These are phyloP conservation scores for Cordyceps militaris DNA, from an alignment of 2,329 filamentous ascomycete genomes.

Conservation along the genomic window DNA sequence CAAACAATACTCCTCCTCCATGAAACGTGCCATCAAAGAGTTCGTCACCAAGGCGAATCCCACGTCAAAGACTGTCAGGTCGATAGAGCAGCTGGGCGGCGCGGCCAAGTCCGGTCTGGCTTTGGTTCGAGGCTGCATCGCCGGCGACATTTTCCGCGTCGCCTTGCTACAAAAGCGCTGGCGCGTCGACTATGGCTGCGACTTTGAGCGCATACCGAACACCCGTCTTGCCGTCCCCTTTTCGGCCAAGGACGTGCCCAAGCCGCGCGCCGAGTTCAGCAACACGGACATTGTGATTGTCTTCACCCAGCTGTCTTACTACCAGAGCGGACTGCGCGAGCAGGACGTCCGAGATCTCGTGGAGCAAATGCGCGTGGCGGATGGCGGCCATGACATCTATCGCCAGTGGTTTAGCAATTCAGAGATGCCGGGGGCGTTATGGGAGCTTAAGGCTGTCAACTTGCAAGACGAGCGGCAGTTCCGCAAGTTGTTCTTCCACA, in stretches of 20 bases:
- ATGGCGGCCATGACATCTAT: slow-evolving; percentile 48
- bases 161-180: slow-evolving; percentile 51
- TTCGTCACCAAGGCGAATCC: not conserved
- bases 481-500: slow-evolving; percentile 40
- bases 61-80: fast-evolving
- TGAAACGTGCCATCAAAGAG: not conserved
- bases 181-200: slow-evolving; percentile 57
- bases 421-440: slow-evolving; percentile 25
- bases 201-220: slow-evolving; percentile 30
- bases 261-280: slow-evolving; percentile 51
- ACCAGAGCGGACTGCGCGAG: slow-evolving; percentile 47
- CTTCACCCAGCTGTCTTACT: slow-evolving; percentile 50
- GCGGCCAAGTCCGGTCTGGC: not conserved
- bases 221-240: slow-evolving; percentile 52
- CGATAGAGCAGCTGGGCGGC: not conserved
- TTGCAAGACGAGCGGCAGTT: slow-evolving; percentile 47
- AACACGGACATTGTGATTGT: slow-evolving; percentile 53
- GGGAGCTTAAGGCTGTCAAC: slow-evolving; percentile 43
- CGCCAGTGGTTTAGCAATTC: slow-evolving; percentile 36
- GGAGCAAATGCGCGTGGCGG: slow-evolving; percentile 38
- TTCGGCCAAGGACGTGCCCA: slow-evolving; percentile 51
- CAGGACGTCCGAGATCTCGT: slow-evolving; percentile 43
- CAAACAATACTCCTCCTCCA: slow-evolving; percentile 23
- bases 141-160: slow-evolving; percentile 46
- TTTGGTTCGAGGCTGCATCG: slow-evolving; percentile 49